Evolutionary conservation across 495 filamentous ascomycete species (phyloP).

Genomic region (Penicillium pancosmium): DNA sequence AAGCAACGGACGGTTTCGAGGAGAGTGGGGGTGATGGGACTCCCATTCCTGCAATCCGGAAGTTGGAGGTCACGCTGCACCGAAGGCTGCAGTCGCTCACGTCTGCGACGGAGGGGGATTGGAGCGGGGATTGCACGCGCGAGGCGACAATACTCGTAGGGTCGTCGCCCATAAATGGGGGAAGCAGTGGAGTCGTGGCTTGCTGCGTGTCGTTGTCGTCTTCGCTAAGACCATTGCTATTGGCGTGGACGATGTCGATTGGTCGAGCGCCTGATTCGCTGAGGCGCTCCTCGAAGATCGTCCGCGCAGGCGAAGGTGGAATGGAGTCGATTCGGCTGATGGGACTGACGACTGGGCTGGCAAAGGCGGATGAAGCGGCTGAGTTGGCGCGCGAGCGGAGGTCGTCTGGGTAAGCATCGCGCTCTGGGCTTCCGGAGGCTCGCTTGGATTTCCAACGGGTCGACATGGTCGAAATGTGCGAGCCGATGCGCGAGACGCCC

Average conservation of each 20-base stretch:
- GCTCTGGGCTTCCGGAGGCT: conserved; percentile 48
- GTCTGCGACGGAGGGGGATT: conserved; percentile 73
- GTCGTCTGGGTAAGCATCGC: conserved; percentile 40
- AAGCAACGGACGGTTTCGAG: conserved; percentile 75
- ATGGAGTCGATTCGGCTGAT: conserved; percentile 58
- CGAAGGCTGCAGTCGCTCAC: conserved; percentile 35
- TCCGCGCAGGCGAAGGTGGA: conserved; percentile 67
- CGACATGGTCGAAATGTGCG: conserved; percentile 72
- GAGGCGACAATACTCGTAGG: conserved; percentile 40
- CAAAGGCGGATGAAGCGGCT: conserved; percentile 67
- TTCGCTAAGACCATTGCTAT: conserved; percentile 50
- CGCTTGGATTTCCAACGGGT: conserved; percentile 64
- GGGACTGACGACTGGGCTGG: conserved; percentile 53
- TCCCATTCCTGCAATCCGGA: conserved; percentile 48
- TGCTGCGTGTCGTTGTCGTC: conserved; percentile 61
- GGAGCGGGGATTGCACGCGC: conserved; percentile 70
- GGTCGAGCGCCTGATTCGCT: conserved; percentile 47
- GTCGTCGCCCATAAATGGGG: conserved; percentile 70
- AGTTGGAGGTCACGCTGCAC: conserved; percentile 43
- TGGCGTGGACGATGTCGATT: conserved; percentile 62
- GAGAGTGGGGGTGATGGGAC: conserved; percentile 79
- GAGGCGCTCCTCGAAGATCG: conserved; percentile 64
- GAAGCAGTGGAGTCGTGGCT: conserved; percentile 79
- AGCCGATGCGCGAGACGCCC: conserved; percentile 68
- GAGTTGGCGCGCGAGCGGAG: conserved; percentile 58